phyloP scores from a whole-genome alignment of 495 filamentous ascomycete genomes.

The Venustampulla echinocandica region DNA sequence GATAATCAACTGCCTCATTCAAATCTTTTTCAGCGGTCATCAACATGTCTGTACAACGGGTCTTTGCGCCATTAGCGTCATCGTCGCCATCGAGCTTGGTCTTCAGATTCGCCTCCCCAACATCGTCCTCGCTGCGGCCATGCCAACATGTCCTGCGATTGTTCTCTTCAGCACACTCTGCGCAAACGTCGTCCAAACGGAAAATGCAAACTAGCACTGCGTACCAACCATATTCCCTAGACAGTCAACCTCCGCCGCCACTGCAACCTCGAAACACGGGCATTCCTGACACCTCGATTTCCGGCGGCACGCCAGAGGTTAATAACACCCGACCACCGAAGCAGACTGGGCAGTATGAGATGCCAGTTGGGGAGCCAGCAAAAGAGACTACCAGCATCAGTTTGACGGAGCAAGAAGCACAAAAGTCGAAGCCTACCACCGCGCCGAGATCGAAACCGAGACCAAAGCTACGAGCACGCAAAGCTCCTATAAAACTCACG shows the following conservation, averaged over 20 bases:
- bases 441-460: slow-evolving; percentile 36
- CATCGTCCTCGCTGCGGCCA: slow-evolving; percentile 28
- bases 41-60: slow-evolving; percentile 24
- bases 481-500: slow-evolving; percentile 85
- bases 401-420: slow-evolving; percentile 55
- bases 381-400: slow-evolving; percentile 19
- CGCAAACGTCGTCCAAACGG: slow-evolving; percentile 49
- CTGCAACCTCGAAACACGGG: slow-evolving; percentile 51
- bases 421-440: slow-evolving; percentile 44
- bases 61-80: slow-evolving; percentile 22
- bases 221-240: slow-evolving; percentile 67
- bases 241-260: slow-evolving; percentile 46
- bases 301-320: slow-evolving; percentile 42
- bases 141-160: slow-evolving; percentile 48
- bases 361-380: slow-evolving; percentile 2
- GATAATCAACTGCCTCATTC: too few species aligned
- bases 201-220: slow-evolving; percentile 65
- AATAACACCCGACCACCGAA: slow-evolving; percentile 45
- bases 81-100: slow-evolving; percentile 44
- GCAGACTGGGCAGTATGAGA: slow-evolving; percentile 25
- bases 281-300: slow-evolving; percentile 60
- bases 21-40: neutral
- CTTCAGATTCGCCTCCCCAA: slow-evolving; percentile 37
- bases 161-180: slow-evolving; percentile 55
- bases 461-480: slow-evolving; percentile 68